A percentile compares a stretch with the other conserved stretches of the same genome.
Conservation (phyloP, 768 basidiomycete genomes). For the Podaxis sp. region DNA sequence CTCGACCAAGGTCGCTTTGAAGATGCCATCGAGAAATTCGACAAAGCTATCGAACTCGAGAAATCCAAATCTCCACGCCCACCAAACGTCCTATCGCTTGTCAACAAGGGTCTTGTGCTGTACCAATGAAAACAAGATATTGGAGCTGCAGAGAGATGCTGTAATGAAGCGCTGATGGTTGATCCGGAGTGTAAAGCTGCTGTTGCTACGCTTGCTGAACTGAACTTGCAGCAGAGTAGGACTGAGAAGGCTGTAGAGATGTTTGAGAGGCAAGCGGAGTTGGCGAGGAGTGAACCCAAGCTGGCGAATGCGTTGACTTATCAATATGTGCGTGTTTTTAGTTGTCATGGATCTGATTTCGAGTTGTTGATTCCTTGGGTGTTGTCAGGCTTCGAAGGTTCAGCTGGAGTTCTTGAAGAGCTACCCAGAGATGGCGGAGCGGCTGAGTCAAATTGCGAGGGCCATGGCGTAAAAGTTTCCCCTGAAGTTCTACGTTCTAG, state of each 20-base stretch:
- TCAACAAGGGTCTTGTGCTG: too few relatives aligned
- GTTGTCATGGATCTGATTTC: neutral
- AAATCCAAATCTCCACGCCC: slow-evolving; percentile 67
- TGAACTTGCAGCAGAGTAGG: slow-evolving; percentile 88
- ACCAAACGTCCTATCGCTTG: too few relatives aligned
- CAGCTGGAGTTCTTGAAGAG: slow-evolving; percentile 82
- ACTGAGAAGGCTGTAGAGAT: slow-evolving; percentile 82
- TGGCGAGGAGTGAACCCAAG: slow-evolving; percentile 91
- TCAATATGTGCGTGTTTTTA: slow-evolving; percentile 60
- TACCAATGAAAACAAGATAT: too few relatives aligned
- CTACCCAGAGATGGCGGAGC: slow-evolving; percentile 79
- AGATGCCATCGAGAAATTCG: slow-evolving; percentile 92
- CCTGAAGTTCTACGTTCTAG: neutral
- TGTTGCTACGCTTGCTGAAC: too few relatives aligned
- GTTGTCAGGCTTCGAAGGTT: slow-evolving; percentile 68
- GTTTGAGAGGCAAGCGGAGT: slow-evolving; percentile 81
- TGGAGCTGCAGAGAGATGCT: too few relatives aligned
- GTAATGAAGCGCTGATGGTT: too few relatives aligned
- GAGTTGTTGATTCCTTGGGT: neutral
- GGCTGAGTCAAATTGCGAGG: slow-evolving; percentile 48
- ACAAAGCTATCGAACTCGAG: slow-evolving; percentile 87
- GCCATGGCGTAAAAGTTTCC: slow-evolving; percentile 19
- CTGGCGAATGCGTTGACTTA: slow-evolving; percentile 76
- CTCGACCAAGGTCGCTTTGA: slow-evolving; percentile 87
- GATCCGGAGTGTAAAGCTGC: too few relatives aligned